Conservation (phyloP, 1,139 yeast genomes). For the Geotrichum reessii region DNA sequence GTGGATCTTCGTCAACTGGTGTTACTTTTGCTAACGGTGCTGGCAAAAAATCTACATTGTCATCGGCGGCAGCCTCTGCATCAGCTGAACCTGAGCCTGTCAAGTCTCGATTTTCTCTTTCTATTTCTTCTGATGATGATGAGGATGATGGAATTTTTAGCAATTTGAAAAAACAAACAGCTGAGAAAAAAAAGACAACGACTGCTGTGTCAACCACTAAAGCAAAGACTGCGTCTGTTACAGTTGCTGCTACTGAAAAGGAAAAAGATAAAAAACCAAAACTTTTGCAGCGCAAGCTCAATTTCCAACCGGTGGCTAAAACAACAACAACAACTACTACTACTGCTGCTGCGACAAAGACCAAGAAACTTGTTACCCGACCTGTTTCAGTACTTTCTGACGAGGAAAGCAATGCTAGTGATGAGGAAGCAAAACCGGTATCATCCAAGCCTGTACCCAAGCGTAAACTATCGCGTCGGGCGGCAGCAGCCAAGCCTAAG, state of each 20-base stretch:
- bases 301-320: neutral
- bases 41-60: neutral
- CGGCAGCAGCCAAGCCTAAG: slow-evolving; percentile 12
- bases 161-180: slow-evolving; percentile 4
- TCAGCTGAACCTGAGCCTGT: slow-evolving; percentile 6
- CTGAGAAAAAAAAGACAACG: neutral
- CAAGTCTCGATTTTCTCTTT: slow-evolving; percentile 13
- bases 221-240: neutral
- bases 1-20: neutral
- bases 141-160: slow-evolving; percentile 11
- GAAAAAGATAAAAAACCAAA: neutral
- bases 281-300: neutral
- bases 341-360: neutral
- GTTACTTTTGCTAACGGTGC: neutral
- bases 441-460: neutral
- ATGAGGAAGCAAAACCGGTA: neutral
- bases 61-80: neutral
- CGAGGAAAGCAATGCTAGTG: neutral
- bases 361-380: neutral
- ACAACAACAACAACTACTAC: neutral
- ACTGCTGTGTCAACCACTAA: neutral
- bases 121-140: slow-evolving; percentile 16
- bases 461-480: slow-evolving; percentile 7
- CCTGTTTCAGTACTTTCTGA: neutral
- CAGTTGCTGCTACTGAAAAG: neutral